Evolutionary conservation across 805 yeast genomes (phyloP).

Genomic region (Kodamaea nitidulidarum): DNA sequence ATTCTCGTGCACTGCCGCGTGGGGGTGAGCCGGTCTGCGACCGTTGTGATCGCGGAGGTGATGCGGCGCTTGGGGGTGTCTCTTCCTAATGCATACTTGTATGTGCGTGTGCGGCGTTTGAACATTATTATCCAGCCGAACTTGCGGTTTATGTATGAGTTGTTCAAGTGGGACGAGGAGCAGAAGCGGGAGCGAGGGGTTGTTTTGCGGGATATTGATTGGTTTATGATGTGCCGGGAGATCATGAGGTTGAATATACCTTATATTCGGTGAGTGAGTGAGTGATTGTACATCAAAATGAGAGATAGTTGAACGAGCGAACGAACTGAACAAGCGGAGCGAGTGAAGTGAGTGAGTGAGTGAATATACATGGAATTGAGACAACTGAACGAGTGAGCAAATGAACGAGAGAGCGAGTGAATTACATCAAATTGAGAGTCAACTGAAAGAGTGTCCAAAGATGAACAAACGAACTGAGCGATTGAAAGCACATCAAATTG

Average conservation of each 20-base stretch:
- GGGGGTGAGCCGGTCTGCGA: constrained; percentile 92
- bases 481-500: too few species aligned
- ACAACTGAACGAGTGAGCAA: too few species aligned
- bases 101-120: constrained; percentile 82
- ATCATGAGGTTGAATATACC: constrained; percentile 73
- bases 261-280: constrained; percentile 22
- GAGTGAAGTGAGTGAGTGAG: too few species aligned
- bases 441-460: too few species aligned
- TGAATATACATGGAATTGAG: too few species aligned
- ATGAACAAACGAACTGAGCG: too few species aligned
- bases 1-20: constrained; percentile 87
- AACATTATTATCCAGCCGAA: constrained; percentile 95
- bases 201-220: constrained; percentile 64
- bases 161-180: constrained; percentile 53
- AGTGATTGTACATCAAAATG: too few species aligned
- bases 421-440: too few species aligned
- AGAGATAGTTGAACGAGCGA: background rate
- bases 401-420: too few species aligned
- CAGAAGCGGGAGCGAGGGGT: constrained; percentile 10
- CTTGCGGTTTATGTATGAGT: constrained; percentile 84
- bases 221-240: constrained; percentile 84
- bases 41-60: constrained; percentile 92
- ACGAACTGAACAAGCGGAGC: background rate
- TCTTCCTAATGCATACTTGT: constrained; percentile 76
- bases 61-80: constrained; percentile 70